phyloP scores from a whole-genome alignment of 1,284 basidiomycete species.

The Schizopora paradoxa region DNA sequence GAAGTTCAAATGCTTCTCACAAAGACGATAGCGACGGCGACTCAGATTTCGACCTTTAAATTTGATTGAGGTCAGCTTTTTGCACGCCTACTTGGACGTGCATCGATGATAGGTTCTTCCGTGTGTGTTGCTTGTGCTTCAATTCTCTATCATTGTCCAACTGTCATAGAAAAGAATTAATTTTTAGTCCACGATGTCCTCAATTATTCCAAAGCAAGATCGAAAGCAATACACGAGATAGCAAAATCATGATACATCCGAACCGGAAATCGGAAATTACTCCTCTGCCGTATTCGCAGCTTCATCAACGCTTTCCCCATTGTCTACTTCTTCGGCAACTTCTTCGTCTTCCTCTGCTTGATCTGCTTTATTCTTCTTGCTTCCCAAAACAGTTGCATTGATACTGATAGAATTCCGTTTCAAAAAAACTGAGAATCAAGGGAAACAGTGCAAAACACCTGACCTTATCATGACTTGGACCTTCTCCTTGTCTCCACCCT shows the following conservation, averaged over 20 bases:
- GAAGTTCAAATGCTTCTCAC: constrained; percentile 34
- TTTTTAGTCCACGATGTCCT: too few relatives aligned
- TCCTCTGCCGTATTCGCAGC: too few relatives aligned
- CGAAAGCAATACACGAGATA: too few relatives aligned
- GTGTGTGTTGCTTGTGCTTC: too few relatives aligned
- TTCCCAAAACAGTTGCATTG: constrained; percentile 72
- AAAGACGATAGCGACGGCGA: constrained; percentile 49
- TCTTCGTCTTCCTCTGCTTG: constrained; percentile 30
- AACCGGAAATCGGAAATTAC: too few relatives aligned
- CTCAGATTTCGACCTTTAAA: constrained; percentile 63
- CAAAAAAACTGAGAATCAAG: constrained; percentile 11
- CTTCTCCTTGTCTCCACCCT: constrained; percentile 51
- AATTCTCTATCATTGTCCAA: too few relatives aligned
- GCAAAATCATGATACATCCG: too few relatives aligned
- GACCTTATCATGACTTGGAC: constrained; percentile 72
- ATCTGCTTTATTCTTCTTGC: constrained; percentile 50
- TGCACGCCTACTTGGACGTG: too few relatives aligned
- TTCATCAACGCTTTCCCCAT: constrained; percentile 25
- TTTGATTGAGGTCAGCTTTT: too few relatives aligned
- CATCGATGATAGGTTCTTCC: too few relatives aligned
- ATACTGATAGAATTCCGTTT: constrained; percentile 38
- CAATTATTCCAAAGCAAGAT: too few relatives aligned
- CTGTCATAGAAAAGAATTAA: too few relatives aligned
- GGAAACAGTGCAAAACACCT: constrained; percentile 39
- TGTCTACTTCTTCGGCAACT: constrained; percentile 17